Conservation (phyloP, 176 grass and related monocot genomes). For the Stipa capillata region DNA sequence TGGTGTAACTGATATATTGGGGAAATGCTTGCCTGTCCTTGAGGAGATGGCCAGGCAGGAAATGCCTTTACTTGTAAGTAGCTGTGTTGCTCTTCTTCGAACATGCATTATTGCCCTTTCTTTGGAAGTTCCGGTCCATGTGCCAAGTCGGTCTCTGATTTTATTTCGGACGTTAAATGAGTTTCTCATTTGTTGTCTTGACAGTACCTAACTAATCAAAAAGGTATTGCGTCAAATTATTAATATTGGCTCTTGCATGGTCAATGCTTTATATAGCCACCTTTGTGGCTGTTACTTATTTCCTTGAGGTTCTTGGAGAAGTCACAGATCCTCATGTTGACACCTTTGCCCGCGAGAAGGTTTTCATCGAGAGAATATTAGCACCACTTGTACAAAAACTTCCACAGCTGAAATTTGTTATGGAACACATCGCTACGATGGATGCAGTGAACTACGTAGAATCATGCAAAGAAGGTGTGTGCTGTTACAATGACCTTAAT, state of each 20-base stretch:
- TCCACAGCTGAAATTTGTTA: constrained; percentile 68
- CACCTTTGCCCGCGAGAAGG: constrained; percentile 86
- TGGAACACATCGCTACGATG: constrained; percentile 83
- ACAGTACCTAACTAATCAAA: not conserved
- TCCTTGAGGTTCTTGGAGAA: constrained; percentile 86
- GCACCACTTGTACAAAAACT: constrained; percentile 59
- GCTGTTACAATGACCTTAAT: not conserved
- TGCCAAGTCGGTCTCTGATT: not conserved
- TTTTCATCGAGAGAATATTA: constrained; percentile 85
- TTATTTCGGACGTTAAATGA: not conserved
- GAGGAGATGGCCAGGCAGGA: constrained; percentile 82
- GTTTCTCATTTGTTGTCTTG: not conserved
- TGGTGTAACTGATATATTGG: constrained; percentile 76
- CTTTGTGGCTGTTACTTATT: constrained; percentile 18
- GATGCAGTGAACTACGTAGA: constrained; percentile 86
- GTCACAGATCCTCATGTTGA: constrained; percentile 86
- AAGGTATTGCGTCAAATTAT: not conserved
- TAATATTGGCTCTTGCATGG: not conserved
- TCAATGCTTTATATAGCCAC: not conserved
- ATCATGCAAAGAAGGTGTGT: constrained; percentile 67
- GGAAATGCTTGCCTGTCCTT: constrained; percentile 75
- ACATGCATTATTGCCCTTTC: not conserved
- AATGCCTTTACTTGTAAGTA: constrained; percentile 89
- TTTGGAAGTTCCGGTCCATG: not conserved
- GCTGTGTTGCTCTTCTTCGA: not conserved